These are phyloP conservation scores for Pythium brachiatum DNA, from an alignment of 352 stramenopile genomes.

Conservation along the genomic window DNA sequence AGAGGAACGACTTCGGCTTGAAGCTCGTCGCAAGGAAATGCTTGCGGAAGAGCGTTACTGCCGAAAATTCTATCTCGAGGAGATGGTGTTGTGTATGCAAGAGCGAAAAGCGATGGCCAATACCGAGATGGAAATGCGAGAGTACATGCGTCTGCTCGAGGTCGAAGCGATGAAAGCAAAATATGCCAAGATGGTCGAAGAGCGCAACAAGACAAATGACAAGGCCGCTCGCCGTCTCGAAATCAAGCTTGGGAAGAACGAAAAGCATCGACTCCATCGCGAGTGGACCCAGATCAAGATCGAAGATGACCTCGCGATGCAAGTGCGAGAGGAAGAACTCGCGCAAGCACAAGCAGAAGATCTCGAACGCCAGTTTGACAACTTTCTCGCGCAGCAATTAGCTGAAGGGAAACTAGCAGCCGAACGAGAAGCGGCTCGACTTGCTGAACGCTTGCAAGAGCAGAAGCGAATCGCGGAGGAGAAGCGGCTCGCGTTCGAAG, in stretches of 20 bases:
- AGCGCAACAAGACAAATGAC: slow-evolving; percentile 56
- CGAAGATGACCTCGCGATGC: slow-evolving; percentile 60
- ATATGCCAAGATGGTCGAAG: slow-evolving; percentile 65
- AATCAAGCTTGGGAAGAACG: slow-evolving; percentile 79
- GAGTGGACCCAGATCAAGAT: slow-evolving; percentile 66
- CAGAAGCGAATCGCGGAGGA: slow-evolving; percentile 44
- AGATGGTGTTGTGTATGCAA: slow-evolving; percentile 51
- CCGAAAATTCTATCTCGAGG: slow-evolving; percentile 68
- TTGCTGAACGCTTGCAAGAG: slow-evolving; percentile 45
- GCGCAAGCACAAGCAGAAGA: slow-evolving; percentile 38
- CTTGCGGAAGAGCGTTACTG: slow-evolving; percentile 52
- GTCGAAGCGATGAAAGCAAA: slow-evolving; percentile 74
- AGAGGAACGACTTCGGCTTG: slow-evolving; percentile 42
- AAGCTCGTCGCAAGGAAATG: slow-evolving; percentile 60
- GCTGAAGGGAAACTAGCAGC: slow-evolving; percentile 44
- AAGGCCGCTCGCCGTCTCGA: slow-evolving; percentile 66
- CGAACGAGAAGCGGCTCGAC: slow-evolving; percentile 39
- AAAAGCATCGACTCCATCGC: slow-evolving; percentile 67
- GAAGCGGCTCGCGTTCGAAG: slow-evolving; percentile 41
- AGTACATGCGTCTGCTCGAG: slow-evolving; percentile 62
- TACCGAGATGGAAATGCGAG: slow-evolving; percentile 64
- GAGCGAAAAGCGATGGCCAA: slow-evolving; percentile 67
- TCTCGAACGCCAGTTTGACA: slow-evolving; percentile 56
- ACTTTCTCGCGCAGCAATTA: slow-evolving; percentile 61
- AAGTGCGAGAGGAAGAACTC: slow-evolving; percentile 54